phyloP scores from a whole-genome alignment of 176 grass and related monocot genomes.

The Guadua angustifolia region DNA sequence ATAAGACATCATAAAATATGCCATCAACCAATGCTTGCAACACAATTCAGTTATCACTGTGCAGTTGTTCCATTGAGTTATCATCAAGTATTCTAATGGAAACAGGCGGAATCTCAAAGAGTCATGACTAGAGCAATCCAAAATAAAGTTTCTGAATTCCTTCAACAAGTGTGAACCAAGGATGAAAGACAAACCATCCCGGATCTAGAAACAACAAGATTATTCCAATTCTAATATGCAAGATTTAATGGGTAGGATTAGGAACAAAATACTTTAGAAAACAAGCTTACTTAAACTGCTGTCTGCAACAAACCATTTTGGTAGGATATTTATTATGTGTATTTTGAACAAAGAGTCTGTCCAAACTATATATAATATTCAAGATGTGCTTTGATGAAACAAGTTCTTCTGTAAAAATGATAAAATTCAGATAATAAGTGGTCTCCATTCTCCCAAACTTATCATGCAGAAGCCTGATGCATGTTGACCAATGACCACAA shows the following conservation, averaged over 20 bases:
- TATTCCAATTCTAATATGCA: neutral
- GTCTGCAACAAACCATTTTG: neutral
- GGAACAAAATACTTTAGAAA: neutral
- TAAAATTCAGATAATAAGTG: neutral
- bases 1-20: neutral
- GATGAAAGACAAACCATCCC: neutral
- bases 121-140: neutral
- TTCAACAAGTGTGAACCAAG: neutral
- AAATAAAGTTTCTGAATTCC: slow-evolving; percentile 29
- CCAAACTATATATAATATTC: slow-evolving; percentile 6
- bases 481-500: slow-evolving; percentile 29
- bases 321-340: neutral
- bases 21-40: neutral
- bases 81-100: neutral
- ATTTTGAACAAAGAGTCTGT: slow-evolving; percentile 13
- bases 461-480: neutral
- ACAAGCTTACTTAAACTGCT: neutral
- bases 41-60: slow-evolving; percentile 2
- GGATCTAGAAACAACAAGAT: neutral
- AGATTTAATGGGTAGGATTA: neutral
- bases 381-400: neutral
- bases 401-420: neutral
- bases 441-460: neutral
- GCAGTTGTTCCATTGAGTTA: neutral
- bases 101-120: neutral